phyloP scores from a whole-genome alignment of 208 protist species.

The Tritrichomonas musculus region DNA sequence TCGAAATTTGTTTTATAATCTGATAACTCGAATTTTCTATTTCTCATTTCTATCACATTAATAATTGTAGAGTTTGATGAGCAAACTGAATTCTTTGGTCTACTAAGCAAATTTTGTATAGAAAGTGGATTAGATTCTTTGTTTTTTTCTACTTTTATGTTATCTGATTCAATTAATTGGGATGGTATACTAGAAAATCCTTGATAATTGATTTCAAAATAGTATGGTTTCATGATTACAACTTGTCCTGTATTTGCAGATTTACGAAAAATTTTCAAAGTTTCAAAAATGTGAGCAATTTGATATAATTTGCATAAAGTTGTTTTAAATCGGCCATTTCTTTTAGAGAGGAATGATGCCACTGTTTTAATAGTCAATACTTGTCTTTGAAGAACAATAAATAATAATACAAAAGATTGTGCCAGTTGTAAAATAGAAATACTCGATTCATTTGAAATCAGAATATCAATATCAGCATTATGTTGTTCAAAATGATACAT shows the following conservation, averaged over 20 bases:
- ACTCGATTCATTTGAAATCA: neutral
- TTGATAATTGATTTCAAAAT: neutral
- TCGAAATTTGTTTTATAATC: too few relatives aligned
- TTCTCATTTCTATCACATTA: too few relatives aligned
- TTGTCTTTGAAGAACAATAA: neutral
- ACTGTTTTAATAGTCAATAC: neutral
- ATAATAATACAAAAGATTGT: neutral
- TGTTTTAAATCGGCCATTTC: neutral
- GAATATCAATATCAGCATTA: neutral
- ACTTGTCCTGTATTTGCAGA: neutral
- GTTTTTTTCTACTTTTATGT: too few relatives aligned
- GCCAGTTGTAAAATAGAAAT: neutral
- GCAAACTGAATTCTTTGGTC: too few relatives aligned
- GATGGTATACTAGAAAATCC: too few relatives aligned
- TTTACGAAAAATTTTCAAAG: neutral
- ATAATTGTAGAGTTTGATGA: too few relatives aligned
- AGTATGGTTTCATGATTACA: neutral
- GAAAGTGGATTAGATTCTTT: too few relatives aligned
- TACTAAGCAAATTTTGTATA: too few relatives aligned
- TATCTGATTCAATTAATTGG: too few relatives aligned
- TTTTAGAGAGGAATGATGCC: neutral
- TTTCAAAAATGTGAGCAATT: constrained; percentile 14
- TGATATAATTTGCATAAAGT: constrained; percentile 27
- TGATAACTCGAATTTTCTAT: too few relatives aligned
- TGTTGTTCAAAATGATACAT: too few relatives aligned